Conservation (phyloP, 208 protist species). For the Herpetomonas tarakana region DNA sequence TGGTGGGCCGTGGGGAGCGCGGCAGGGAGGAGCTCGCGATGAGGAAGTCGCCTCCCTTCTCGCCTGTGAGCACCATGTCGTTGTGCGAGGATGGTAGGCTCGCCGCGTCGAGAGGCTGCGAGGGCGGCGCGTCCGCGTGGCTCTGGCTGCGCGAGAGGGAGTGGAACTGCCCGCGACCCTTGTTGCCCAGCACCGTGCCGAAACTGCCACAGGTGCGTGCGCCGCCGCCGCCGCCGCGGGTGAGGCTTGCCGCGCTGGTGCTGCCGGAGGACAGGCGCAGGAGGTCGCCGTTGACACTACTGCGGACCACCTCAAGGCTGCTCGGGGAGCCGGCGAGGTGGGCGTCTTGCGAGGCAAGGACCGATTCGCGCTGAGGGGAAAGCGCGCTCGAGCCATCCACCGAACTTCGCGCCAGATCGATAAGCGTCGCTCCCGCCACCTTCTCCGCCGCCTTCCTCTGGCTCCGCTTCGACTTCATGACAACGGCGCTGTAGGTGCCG, state of each 20-base stretch:
- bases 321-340: too few species aligned
- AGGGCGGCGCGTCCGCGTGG: not conserved
- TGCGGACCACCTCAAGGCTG: not conserved
- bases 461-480: conserved; percentile 12
- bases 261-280: not conserved
- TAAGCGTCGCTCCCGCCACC: not conserved
- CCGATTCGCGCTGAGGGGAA: not conserved
- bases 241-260: not conserved
- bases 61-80: not conserved
- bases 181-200: not conserved
- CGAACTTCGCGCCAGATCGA: conserved; percentile 2
- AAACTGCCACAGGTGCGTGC: not conserved
- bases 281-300: not conserved
- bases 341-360: too few species aligned
- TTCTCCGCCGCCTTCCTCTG: conserved; percentile 1
- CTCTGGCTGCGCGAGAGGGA: not conserved
- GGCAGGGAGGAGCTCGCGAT: not conserved
- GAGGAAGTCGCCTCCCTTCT: not conserved
- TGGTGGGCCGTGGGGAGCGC: too few species aligned
- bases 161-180: not conserved
- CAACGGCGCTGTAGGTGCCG: not conserved
- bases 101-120: not conserved
- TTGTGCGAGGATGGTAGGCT: not conserved
- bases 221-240: not conserved
- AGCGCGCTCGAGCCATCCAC: not conserved